These are phyloP conservation scores for Suillus lakei DNA, from an alignment of 768 basidiomycete species.

Conservation along the genomic window DNA sequence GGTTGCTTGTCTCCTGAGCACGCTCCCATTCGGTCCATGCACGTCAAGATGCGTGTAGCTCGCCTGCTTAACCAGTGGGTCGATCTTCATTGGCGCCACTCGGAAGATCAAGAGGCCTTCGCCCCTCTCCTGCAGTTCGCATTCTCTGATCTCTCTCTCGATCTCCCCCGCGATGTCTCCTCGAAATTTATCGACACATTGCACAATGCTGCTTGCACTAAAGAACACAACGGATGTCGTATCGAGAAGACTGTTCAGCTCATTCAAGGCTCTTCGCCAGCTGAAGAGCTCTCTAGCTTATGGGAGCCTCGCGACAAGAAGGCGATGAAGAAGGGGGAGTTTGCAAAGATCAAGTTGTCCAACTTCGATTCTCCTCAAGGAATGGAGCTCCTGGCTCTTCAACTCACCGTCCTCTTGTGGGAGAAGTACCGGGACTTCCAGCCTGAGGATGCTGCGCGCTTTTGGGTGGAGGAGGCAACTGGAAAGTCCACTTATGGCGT, in stretches of 20 bases:
- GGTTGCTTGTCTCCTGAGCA: conserved; percentile 31
- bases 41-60: conserved; percentile 61
- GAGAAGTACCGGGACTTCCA: conserved; percentile 44
- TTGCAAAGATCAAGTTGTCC: conserved; percentile 33
- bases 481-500: conserved; percentile 18
- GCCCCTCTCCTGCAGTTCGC: conserved; percentile 33
- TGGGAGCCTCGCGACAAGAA: conserved; percentile 34
- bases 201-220: conserved; percentile 27
- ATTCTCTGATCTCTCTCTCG: conserved; percentile 34
- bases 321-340: conserved; percentile 33
- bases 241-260: conserved; percentile 28
- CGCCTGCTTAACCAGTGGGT: conserved; percentile 73
- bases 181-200: conserved; percentile 35
- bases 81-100: conserved; percentile 67
- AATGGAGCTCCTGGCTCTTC: conserved; percentile 48
- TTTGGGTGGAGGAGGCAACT: conserved; percentile 40
- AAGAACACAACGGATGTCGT: conserved; percentile 31
- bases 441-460: conserved; percentile 46
- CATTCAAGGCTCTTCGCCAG: conserved; percentile 24
- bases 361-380: conserved; percentile 43
- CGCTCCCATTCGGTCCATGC: conserved; percentile 46
- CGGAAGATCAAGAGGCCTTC: conserved; percentile 48
- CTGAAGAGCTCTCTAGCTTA: conserved; percentile 21
- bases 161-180: conserved; percentile 35
- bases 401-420: conserved; percentile 46